Evolutionary conservation across 129 eudicot species (phyloP).

Genomic region (Tagetes patula): DNA sequence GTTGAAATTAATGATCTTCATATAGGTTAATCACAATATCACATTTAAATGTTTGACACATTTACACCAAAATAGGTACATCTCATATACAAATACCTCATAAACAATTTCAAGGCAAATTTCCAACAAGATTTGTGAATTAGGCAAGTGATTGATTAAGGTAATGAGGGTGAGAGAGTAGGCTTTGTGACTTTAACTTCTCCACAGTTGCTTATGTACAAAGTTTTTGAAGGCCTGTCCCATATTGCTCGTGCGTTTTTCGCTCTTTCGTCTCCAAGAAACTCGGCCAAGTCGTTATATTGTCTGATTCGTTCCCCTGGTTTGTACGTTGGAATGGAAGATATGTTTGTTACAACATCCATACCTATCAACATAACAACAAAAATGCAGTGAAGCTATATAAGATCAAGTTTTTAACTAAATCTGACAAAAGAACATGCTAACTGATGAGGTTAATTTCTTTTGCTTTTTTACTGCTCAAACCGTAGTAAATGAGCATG

Average conservation of each 20-base stretch:
- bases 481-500: no score
- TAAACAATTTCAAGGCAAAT: conserved; percentile 5
- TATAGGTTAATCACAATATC: no score
- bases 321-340: conserved; percentile 71
- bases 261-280: conserved; percentile 92
- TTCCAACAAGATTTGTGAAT: background rate
- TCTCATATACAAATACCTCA: conserved; percentile 24
- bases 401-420: background rate
- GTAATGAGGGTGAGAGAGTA: conserved; percentile 76
- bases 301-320: conserved; percentile 79
- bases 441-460: no score
- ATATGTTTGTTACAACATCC: conserved; percentile 75
- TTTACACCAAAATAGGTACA: conserved; percentile 15
- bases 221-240: conserved; percentile 78
- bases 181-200: conserved; percentile 83
- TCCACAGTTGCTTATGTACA: conserved; percentile 91
- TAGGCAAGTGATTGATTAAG: conserved; percentile 46
- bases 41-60: background rate
- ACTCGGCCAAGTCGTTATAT: conserved; percentile 85
- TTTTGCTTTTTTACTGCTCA: no score
- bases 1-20: no score
- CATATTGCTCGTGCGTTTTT: conserved; percentile 82
- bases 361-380: conserved; percentile 48
- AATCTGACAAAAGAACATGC: background rate
- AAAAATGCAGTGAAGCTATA: background rate